These are phyloP conservation scores for Sporothrix dimorphospora DNA, from an alignment of 2,329 filamentous ascomycete species.

Conservation along the genomic window DNA sequence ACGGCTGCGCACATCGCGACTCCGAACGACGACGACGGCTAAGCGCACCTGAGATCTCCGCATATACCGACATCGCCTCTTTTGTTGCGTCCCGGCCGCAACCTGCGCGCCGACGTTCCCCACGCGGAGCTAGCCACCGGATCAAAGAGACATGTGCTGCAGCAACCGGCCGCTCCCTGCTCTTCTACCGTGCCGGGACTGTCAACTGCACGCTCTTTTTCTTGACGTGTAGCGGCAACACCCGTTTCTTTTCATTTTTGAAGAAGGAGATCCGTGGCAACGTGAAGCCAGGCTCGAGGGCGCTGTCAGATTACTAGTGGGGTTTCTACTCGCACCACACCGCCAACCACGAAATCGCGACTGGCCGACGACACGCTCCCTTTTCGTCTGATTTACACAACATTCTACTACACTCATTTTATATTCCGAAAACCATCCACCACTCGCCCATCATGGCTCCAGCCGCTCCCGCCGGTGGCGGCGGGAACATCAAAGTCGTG, in stretches of 20 bases:
- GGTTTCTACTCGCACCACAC: not conserved
- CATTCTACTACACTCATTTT: not conserved
- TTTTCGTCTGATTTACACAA: not conserved
- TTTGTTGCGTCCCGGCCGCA: not conserved
- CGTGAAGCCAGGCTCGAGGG: not conserved
- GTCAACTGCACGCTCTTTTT: not conserved
- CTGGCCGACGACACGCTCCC: not conserved
- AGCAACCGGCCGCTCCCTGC: slow-evolving; percentile 11
- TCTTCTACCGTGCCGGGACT: slow-evolving; percentile 13
- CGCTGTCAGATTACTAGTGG: slow-evolving; percentile 14
- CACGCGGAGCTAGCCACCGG: slow-evolving; percentile 11
- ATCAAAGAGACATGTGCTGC: slow-evolving; percentile 17
- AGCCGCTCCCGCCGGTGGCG: slow-evolving; percentile 51
- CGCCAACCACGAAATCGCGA: slow-evolving; percentile 1
- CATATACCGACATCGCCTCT: not conserved
- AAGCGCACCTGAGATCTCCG: not conserved
- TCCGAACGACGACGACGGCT: not conserved
- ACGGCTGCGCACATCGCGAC: not conserved
- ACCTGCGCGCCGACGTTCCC: not conserved
- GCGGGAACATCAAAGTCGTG: slow-evolving; percentile 99
- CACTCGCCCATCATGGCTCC: slow-evolving; percentile 58
- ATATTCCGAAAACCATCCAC: not conserved
- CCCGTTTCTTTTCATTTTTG: not conserved
- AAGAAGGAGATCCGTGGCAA: not conserved
- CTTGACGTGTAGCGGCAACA: not conserved